These are phyloP conservation scores for Toxoplasma gondii DNA, from an alignment of 169 alveolate species.

Conservation along the genomic window DNA sequence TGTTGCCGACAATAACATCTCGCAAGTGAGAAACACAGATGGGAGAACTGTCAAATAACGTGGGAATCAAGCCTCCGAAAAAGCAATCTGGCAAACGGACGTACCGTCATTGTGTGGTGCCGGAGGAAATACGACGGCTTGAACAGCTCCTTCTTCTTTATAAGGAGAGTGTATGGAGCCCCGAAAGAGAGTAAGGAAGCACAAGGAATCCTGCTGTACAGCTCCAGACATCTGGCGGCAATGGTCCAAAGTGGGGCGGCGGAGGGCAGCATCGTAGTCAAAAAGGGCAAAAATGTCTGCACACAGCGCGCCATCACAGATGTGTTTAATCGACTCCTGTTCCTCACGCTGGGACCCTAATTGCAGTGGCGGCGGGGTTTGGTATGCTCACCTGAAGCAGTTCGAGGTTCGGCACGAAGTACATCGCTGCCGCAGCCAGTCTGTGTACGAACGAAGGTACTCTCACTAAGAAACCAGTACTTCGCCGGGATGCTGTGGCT, in stretches of 20 bases:
- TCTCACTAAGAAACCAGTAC: neutral
- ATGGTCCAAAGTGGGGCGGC: neutral
- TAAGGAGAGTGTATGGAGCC: slow-evolving; percentile 11
- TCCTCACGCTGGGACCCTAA: neutral
- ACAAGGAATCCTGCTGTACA: slow-evolving; percentile 16
- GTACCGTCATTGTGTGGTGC: slow-evolving; percentile 37
- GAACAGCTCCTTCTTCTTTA: neutral
- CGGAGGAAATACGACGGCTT: slow-evolving; percentile 35
- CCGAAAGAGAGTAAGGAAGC: neutral
- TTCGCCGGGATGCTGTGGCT: neutral
- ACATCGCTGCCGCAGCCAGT: slow-evolving; percentile 17
- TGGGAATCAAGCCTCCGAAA: neutral
- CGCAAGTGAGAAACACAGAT: neutral
- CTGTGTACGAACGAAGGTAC: neutral
- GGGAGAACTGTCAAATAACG: neutral
- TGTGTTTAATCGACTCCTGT: neutral
- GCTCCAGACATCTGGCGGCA: neutral
- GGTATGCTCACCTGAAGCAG: neutral
- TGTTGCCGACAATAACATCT: neutral
- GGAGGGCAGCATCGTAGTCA: slow-evolving; percentile 15
- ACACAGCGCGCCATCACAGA: neutral
- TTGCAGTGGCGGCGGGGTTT: neutral
- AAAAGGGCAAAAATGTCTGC: slow-evolving; percentile 12
- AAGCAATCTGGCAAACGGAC: neutral
- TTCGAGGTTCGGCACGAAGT: slow-evolving; percentile 27